Evolutionary conservation across 768 basidiomycete genomes (phyloP).

Genomic region (Tylopilus intermedius): DNA sequence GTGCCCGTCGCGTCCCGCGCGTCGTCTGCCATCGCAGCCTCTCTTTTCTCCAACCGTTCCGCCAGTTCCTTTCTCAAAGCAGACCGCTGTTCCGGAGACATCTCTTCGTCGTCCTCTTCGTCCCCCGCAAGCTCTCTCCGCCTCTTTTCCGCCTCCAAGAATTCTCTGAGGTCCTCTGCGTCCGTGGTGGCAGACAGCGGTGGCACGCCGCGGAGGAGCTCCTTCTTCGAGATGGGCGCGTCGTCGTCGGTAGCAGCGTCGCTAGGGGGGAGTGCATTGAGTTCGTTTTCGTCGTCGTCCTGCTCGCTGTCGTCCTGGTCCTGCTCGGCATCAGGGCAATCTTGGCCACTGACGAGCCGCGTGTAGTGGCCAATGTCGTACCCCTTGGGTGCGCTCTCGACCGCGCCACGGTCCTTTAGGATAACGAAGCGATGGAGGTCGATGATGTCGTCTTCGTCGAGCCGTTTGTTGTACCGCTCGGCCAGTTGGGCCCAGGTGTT

Average conservation of each 20-base stretch:
- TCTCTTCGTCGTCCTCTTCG: constrained; percentile 24
- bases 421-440: constrained; percentile 59
- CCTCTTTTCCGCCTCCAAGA: constrained; percentile 57
- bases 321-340: constrained; percentile 35
- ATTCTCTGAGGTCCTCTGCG: constrained; percentile 60
- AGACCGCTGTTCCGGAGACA: constrained; percentile 18
- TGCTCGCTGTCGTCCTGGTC: constrained; percentile 46
- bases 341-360: constrained; percentile 35
- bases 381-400: constrained; percentile 39
- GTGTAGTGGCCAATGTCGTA: constrained; percentile 52
- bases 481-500: constrained; percentile 66
- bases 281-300: constrained; percentile 54
- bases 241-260: constrained; percentile 24
- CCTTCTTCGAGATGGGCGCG: constrained; percentile 29
- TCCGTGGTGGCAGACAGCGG: constrained; percentile 45
- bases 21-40: constrained; percentile 5
- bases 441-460: constrained; percentile 79
- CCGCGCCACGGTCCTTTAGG: constrained; percentile 66
- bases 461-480: constrained; percentile 56
- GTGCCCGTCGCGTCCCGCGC: constrained; percentile 3
- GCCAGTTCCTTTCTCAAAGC: constrained; percentile 16
- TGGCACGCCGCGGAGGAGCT: constrained; percentile 35
- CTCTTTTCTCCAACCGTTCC: constrained; percentile 8
- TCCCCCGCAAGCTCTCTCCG: constrained; percentile 39
- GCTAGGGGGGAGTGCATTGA: constrained; percentile 46